phyloP scores from a whole-genome alignment of 768 basidiomycete species.

The Lepiota venenata region DNA sequence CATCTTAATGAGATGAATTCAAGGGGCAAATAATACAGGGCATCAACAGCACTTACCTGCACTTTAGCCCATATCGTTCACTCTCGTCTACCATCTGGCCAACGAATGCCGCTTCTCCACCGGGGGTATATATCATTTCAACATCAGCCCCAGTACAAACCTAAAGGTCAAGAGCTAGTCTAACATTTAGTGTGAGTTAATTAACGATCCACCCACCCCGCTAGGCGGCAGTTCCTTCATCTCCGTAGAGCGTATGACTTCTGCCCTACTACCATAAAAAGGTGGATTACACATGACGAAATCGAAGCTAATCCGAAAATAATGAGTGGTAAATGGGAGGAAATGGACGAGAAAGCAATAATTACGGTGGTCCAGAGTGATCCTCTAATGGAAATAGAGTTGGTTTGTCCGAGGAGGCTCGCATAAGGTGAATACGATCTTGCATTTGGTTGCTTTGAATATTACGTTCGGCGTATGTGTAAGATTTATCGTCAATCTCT shows the following conservation, averaged over 20 bases:
- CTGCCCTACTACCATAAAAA: constrained; percentile 78
- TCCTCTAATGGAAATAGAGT: constrained; percentile 45
- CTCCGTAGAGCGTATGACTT: constrained; percentile 55
- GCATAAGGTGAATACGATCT: constrained; percentile 46
- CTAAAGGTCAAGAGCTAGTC: constrained; percentile 31
- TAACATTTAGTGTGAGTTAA: background rate
- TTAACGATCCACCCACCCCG: constrained; percentile 48
- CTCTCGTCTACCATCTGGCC: constrained; percentile 77
- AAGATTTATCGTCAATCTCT: constrained; percentile 75
- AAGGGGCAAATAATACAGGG: background rate
- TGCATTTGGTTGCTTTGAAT: constrained; percentile 53
- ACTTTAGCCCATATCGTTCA: constrained; percentile 39
- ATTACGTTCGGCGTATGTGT: constrained; percentile 51
- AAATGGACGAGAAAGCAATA: background rate
- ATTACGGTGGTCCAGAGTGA: constrained; percentile 13
- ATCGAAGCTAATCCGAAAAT: constrained; percentile 41
- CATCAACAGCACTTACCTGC: constrained; percentile 43
- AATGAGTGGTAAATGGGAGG: background rate
- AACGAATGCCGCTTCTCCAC: constrained; percentile 85
- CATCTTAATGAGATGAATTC: constrained; percentile 47
- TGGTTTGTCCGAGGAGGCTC: constrained; percentile 29
- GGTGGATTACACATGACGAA: constrained; percentile 98
- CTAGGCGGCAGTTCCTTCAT: constrained; percentile 65
- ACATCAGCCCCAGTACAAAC: constrained; percentile 82
- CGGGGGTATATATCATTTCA: constrained; percentile 82